Evolutionary conservation across 495 filamentous ascomycete genomes (phyloP).

Genomic region (Staphylotrichum tortipilum): DNA sequence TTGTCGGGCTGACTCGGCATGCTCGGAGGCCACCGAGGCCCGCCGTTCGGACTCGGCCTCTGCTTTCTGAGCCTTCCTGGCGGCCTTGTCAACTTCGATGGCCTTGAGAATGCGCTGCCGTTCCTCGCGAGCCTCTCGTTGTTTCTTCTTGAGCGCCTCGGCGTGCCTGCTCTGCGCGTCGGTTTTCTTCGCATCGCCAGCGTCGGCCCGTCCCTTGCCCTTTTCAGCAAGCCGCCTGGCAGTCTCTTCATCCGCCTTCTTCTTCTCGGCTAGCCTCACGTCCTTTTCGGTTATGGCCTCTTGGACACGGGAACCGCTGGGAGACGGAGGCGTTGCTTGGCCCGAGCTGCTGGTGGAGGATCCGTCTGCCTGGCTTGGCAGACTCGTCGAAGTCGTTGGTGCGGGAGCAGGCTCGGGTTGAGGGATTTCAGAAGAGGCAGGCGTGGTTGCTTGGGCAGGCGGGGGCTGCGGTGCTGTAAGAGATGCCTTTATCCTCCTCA

Average conservation of each 20-base stretch:
- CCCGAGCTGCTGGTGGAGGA: constrained; percentile 8
- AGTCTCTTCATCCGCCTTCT: constrained; percentile 25
- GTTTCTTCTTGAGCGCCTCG: constrained; percentile 41
- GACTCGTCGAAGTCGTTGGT: constrained; percentile 1
- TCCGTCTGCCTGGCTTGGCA: background rate
- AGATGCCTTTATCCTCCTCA: constrained; percentile 37
- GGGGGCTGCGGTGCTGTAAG: constrained; percentile 16
- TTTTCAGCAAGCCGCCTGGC: constrained; percentile 21
- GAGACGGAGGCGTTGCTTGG: constrained; percentile 13
- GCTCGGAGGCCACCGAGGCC: constrained; percentile 7
- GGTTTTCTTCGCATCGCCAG: constrained; percentile 27
- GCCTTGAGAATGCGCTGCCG: constrained; percentile 51
- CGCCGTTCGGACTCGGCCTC: constrained; percentile 35
- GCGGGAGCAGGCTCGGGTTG: background rate
- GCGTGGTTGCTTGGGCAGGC: background rate
- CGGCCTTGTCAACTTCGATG: constrained; percentile 61
- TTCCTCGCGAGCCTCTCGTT: constrained; percentile 50
- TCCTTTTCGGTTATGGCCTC: constrained; percentile 22
- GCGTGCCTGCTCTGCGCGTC: constrained; percentile 33
- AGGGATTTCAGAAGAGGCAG: background rate
- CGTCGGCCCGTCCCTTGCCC: constrained; percentile 27
- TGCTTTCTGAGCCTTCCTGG: constrained; percentile 46
- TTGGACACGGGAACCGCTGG: constrained; percentile 14
- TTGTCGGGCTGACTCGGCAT: background rate
- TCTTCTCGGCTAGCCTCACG: constrained; percentile 19